Base-by-base conservation (phyloP, 2,329 filamentous ascomycete species). In the Colletotrichum sp. region DNA sequence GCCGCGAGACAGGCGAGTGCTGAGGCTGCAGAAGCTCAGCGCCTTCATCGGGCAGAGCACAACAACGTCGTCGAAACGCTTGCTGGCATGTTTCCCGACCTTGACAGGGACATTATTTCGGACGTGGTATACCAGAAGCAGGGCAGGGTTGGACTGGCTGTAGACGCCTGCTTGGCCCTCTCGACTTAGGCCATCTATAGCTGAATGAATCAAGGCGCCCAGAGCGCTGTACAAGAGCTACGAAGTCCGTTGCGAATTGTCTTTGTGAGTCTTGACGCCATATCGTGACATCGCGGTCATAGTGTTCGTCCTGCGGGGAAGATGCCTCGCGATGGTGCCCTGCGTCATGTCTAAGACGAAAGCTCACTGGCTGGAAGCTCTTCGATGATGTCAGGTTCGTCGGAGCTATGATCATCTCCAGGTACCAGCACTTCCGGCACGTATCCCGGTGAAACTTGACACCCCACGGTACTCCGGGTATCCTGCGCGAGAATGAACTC, bases 91-190 rank as follows among this genome's bases (percentile, higher is more conserved):
- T 99, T 99, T 83, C 97, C 97, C 1, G 96, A 98, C 82, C 88
- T 99, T 67, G 97, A 99, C 84, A 92, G 93, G 81, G 98, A 99
- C 65, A 91, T 99, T 48, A 99, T 99, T 82, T 96, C 96, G 81
- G 97, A 99, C 86, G 97, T 99, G 55, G 97, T 99, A 30, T 93
- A 96, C 83, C 92, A 98, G 87, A 98, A 99, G 86, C 94, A 98
- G 85, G 98, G 97, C 82, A 96, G 94, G 84, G 94, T 97, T 80
- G 94, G 94, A 52, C 87, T 95, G 79, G 95, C 95, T n/a, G 95
- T 97, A 55, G 95, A 97, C 85, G 95, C 94, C 64, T 97, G 95
- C 84, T 90, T 97, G 79, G 94, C 94, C 77, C 87, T 97, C 73
- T 90, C 89, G 43, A 83, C 85, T 55, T 90, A 72, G 43, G 26